A percentile compares a stretch with the other conserved stretches of the same genome.
Conservation (phyloP, 2,329 filamentous ascomycete species). For the Ceratocystis cacaofunesta region DNA sequence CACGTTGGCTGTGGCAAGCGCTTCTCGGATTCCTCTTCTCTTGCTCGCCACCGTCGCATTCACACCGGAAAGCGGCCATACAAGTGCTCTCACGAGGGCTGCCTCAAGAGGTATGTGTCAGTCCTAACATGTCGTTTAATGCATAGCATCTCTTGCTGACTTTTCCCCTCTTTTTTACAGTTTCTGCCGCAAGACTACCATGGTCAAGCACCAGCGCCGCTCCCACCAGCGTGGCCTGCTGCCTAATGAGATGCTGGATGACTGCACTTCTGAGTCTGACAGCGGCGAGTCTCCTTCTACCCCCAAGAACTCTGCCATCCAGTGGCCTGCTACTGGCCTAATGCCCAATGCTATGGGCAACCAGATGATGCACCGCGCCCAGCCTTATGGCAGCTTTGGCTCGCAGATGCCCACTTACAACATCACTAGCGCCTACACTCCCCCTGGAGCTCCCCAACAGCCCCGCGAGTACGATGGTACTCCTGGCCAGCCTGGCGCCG, state of each 20-base stretch:
- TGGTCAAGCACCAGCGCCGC: constrained; percentile 51
- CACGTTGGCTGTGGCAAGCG: constrained; percentile 51
- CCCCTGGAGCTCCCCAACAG: constrained; percentile 20
- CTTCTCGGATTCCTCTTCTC: constrained; percentile 54
- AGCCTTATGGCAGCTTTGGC: constrained; percentile 40
- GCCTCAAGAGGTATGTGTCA: constrained; percentile 41
- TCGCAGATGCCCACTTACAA: constrained; percentile 33
- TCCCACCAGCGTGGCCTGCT: constrained; percentile 45
- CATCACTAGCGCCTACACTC: constrained; percentile 21
- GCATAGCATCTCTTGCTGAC: constrained; percentile 17
- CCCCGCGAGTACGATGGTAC: constrained; percentile 27
- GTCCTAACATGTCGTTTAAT: too few relatives aligned
- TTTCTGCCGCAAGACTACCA: constrained; percentile 58
- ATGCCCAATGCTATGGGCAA: constrained; percentile 26
- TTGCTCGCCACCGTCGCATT: constrained; percentile 49
- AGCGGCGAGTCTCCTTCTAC: constrained; percentile 45
- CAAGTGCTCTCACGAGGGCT: constrained; percentile 45
- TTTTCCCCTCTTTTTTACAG: constrained; percentile 25
- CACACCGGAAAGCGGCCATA: constrained; percentile 54
- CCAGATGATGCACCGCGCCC: constrained; percentile 35
- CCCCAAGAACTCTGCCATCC: constrained; percentile 37
- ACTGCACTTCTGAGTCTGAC: constrained; percentile 42
- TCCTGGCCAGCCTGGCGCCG: constrained; percentile 25
- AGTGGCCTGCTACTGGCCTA: constrained; percentile 35
- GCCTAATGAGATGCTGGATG: constrained; percentile 38